Evolutionary conservation across 2,329 filamentous ascomycete species (phyloP).

Genomic region (Diaporthe sp.): DNA sequence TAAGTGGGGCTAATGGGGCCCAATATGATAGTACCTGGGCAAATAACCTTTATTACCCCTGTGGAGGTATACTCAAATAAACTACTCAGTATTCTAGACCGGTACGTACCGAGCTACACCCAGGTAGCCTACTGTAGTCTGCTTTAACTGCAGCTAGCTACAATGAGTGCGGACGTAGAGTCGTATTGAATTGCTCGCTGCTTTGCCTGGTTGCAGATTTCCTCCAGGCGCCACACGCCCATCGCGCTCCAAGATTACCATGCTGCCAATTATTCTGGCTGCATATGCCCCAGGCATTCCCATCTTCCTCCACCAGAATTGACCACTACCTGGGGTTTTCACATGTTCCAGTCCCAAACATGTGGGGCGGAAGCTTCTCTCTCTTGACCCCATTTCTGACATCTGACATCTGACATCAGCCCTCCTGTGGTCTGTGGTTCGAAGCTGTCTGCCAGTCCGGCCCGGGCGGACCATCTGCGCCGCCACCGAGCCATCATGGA

Average conservation of each 20-base stretch:
- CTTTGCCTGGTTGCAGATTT: slow-evolving; percentile 20
- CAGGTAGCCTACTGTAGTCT: not conserved
- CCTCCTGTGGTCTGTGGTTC: slow-evolving; percentile 16
- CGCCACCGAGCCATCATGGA: slow-evolving; percentile 39
- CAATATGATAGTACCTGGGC: too few species aligned
- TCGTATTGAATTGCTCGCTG: slow-evolving; percentile 15
- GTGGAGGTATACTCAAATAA: not conserved
- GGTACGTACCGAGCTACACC: not conserved
- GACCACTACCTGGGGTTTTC: slow-evolving; percentile 12
- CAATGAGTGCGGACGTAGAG: slow-evolving; percentile 8
- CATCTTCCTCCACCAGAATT: slow-evolving; percentile 8
- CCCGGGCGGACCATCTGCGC: slow-evolving; percentile 15
- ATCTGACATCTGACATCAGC: slow-evolving; percentile 36
- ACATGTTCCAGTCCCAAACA: slow-evolving; percentile 14
- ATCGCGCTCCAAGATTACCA: slow-evolving; percentile 10
- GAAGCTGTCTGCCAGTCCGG: slow-evolving; percentile 41
- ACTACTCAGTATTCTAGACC: not conserved
- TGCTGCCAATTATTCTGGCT: slow-evolving; percentile 16
- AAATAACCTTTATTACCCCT: too few species aligned
- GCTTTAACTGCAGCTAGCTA: not conserved
- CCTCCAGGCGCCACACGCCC: slow-evolving; percentile 12
- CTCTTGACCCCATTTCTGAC: slow-evolving; percentile 27
- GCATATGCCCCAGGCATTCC: slow-evolving; percentile 32
- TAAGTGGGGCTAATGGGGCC: too few species aligned
- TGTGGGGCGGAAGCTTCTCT: slow-evolving; percentile 32